These are phyloP conservation scores for Penicillium verhagenii DNA, from an alignment of 495 filamentous ascomycete species.

Conservation along the genomic window DNA sequence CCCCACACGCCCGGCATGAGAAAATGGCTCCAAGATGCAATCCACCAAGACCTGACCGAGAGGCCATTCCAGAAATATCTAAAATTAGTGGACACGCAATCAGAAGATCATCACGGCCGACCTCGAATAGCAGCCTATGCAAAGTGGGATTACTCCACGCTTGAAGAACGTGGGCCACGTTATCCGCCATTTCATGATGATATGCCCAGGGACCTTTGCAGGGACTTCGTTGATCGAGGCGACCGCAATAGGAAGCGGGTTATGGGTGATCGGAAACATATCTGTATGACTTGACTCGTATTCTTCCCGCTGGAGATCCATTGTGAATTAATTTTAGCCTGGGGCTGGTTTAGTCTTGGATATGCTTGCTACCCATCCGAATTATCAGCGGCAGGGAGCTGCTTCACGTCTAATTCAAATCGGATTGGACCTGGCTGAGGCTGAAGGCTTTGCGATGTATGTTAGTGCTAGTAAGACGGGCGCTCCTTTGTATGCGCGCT, in stretches of 20 bases:
- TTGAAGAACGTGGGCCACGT: constrained; percentile 22
- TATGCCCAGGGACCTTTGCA: constrained; percentile 15
- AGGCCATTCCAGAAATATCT: constrained; percentile 25
- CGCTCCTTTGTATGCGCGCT: constrained; percentile 24
- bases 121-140: constrained; percentile 25
- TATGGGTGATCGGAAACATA: constrained; percentile 26
- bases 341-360: constrained; percentile 50
- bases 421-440: constrained; percentile 45
- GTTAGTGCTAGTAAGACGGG: constrained; percentile 32
- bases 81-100: constrained; percentile 23
- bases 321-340: too few relatives aligned
- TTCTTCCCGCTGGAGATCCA: too few relatives aligned
- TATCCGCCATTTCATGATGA: constrained; percentile 26
- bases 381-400: constrained; percentile 48
- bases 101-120: constrained; percentile 9
- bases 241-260: constrained; percentile 19
- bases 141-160: constrained; percentile 24
- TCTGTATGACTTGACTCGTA: constrained; percentile 20
- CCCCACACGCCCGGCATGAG: constrained; percentile 27
- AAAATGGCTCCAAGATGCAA: constrained; percentile 23
- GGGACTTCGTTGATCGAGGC: constrained; percentile 12
- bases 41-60: constrained; percentile 17
- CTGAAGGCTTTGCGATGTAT: constrained; percentile 26
- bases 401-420: constrained; percentile 48
- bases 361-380: constrained; percentile 50